Base-by-base conservation (phyloP, 805 yeast genomes). In the Wickerhamiella vanderwaltii region DNA sequence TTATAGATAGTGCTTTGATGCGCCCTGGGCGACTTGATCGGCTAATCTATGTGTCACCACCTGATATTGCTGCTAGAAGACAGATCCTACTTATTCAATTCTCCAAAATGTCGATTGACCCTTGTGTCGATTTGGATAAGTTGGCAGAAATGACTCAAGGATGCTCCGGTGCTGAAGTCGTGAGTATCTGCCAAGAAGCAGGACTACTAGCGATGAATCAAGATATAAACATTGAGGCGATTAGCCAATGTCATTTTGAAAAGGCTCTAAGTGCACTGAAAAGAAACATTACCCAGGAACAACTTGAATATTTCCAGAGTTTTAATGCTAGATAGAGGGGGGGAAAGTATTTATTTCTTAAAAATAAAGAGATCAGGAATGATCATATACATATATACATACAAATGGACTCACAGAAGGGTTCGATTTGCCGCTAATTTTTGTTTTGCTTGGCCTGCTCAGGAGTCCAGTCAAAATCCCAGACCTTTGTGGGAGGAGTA, bases 11-110 rank as follows among this genome's bases (percentile, higher is more conserved):
- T 0, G 98, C 98, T 0, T 65, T 91, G 43, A 65, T 91, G 56
- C 74, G 99, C 54, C 98, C 99, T 0, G 99, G 99, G 0, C 72
- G 99, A 57, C 66, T 91, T 48, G 98, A 91, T 57, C 72, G 97
- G 52, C 88, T 88, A 50, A 75, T 91, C 24, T 91, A 84, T 56
- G 97, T 91, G 7, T 73, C 81, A 0, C 97, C 97, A 2, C 98
- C 98, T 0, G 94, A 87, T 55, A 61, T 53, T 39, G 76, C 69
- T 1, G 95, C 96, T 0, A 69, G 97, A 43, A 57, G 73, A 35
- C 86, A 84, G 55, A 88, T 91, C 16, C 59, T 91, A 45, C 62
- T 64, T 37, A 86, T 86, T 49, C 73, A 78, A 46, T 75, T 88
- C 19, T 57, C 60, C 29, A 73, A 75, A 37, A 88, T 91, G 71